Conservation (phyloP, 106 monocot genomes). For the Phalaenopsis aphrodite region DNA sequence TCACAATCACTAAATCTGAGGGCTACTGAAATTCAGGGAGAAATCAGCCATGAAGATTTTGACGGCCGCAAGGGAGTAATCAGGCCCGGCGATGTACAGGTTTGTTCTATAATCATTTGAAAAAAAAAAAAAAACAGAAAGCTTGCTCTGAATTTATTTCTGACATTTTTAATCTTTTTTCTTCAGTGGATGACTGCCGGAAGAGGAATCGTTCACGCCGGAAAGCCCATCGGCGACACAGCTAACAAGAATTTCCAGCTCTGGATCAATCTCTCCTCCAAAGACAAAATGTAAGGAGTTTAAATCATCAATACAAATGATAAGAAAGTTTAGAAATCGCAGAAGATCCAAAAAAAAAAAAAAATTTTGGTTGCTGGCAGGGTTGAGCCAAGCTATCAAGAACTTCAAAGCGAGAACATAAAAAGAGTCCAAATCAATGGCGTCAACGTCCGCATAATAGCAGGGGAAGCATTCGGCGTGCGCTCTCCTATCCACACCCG, state of each 20-base stretch:
- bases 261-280: slow-evolving; percentile 86
- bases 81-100: slow-evolving; percentile 53
- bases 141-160: neutral
- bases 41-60: slow-evolving; percentile 72
- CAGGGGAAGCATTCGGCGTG: slow-evolving; percentile 58
- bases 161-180: neutral
- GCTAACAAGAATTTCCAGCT: slow-evolving; percentile 69
- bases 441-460: slow-evolving; percentile 58
- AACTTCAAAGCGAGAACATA: slow-evolving; percentile 61
- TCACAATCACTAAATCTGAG: neutral
- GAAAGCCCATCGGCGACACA: slow-evolving; percentile 50
- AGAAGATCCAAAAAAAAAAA: no score
- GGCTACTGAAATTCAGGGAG: slow-evolving; percentile 40
- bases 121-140: neutral
- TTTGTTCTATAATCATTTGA: neutral
- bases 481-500: slow-evolving; percentile 60
- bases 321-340: no score
- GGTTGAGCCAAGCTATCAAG: slow-evolving; percentile 78
- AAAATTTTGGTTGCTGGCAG: slow-evolving; percentile 13
- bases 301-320: no score
- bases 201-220: slow-evolving; percentile 70
- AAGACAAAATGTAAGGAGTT: slow-evolving; percentile 57
- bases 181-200: slow-evolving; percentile 89
- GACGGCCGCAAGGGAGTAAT: slow-evolving; percentile 66
- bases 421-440: slow-evolving; percentile 24